Base-by-base conservation (phyloP, 2,329 filamentous ascomycete species). In the Ophiosphaerella narmari region DNA sequence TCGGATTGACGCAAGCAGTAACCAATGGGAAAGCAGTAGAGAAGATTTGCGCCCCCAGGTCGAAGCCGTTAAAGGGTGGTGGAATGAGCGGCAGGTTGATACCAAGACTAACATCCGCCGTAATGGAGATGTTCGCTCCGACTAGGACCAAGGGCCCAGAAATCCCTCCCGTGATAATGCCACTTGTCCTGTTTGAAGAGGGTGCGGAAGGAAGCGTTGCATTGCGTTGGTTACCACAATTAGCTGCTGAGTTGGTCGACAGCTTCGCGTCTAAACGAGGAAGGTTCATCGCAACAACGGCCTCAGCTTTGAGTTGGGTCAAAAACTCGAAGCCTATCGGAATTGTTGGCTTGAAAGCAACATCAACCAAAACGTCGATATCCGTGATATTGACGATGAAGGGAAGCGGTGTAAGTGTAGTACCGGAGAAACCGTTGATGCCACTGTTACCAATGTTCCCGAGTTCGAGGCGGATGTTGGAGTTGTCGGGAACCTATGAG, bases 281-380 rank as follows among this genome's bases (percentile, higher is more conserved):
- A 13, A 73, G 55, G 33, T 72, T 60, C 51, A 74, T 55, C 37
- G 62, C 63, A 8, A 70, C 52, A 8, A 57, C 59, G 11, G 70
- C 63, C 29, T 65, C 57, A 23, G 63, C 65, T 12, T 58, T 62
- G 6, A 69, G 48, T 34, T 62, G 51, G 36, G 64, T 55, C 38
- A 66, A 48, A 51, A 75, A 71, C 24, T 64, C 54, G 51, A 74
- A 72, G 11, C 67, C 70, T 18, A 74, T 62, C 7, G 71, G 68
- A 26, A 75, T 65, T 31, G 62, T 58, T 4, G 72, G 72, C 14
- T 55, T 50, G 48, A 74, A 72, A 4, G 62, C 68, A 14, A 65
- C 49, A 35, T 60, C 56, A 16, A 74, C 52, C 23, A 60, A 51
- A 26, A 72, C 54, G 12, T 68, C 54, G 26, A 68, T 46, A 33